A percentile compares a stretch with the other conserved stretches of the same genome.
Evolutionary conservation across 2,329 filamentous ascomycete genomes (phyloP).

Genomic region (Escovopsis sp.): DNA sequence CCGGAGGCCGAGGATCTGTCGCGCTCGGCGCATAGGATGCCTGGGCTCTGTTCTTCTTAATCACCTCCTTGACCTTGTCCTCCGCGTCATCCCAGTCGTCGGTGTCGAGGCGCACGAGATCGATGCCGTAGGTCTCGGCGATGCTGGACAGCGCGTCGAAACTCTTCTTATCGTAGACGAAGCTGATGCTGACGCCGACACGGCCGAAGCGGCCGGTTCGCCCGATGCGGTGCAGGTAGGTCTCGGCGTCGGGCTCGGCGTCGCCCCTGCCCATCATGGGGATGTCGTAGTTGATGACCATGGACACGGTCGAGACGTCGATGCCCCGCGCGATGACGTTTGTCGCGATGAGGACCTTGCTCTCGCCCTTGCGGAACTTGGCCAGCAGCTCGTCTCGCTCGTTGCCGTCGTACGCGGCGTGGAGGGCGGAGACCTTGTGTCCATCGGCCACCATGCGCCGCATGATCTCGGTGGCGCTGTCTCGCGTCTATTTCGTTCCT

Average conservation of each 20-base stretch:
- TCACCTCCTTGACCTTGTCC: conserved; percentile 63
- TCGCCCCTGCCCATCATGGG: conserved; percentile 65
- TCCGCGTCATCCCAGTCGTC: conserved; percentile 88
- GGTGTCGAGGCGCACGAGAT: conserved; percentile 67
- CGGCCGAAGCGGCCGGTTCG: conserved; percentile 94
- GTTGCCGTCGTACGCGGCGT: conserved; percentile 71
- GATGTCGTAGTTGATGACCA: conserved; percentile 96
- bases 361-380: conserved; percentile 70
- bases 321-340: conserved; percentile 95
- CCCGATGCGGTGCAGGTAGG: conserved; percentile 94
- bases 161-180: conserved; percentile 75
- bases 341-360: conserved; percentile 95
- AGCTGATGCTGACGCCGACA: conserved; percentile 89
- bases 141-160: conserved; percentile 72
- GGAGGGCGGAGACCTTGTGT: conserved; percentile 81
- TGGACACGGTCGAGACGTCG: conserved; percentile 78
- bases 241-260: conserved; percentile 77
- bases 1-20: conserved; percentile 19
- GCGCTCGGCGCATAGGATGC: conserved; percentile 36
- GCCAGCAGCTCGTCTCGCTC: conserved; percentile 76
- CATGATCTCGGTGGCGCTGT: conserved; percentile 75
- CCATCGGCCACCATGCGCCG: conserved; percentile 75
- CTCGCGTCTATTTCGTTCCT: conserved; percentile 47
- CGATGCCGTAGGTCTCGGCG: conserved; percentile 62
- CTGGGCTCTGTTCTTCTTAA: conserved; percentile 54